Percentiles rank a stretch among this genome's conserved stretches.
phyloP scores from a whole-genome alignment of 2,329 filamentous ascomycete genomes.

The Colletotrichum spinosum region DNA sequence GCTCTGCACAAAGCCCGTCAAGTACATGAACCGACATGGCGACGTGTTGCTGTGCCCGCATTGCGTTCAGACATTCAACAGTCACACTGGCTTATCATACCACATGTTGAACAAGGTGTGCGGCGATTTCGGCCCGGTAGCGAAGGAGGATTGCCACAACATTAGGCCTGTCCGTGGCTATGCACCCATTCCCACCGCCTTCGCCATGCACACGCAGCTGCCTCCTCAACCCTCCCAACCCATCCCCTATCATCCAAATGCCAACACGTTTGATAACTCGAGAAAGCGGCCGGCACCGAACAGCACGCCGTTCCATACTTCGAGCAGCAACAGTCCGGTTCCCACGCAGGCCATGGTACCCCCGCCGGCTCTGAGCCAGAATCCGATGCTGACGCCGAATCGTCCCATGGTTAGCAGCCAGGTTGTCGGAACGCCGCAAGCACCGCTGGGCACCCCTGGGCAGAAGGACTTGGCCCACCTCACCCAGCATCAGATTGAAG shows the following conservation, averaged over 20 bases:
- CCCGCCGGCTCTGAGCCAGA: background rate
- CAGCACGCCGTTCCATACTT: background rate
- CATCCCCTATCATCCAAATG: too few relatives aligned
- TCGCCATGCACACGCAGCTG: background rate
- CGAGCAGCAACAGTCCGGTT: constrained; percentile 10
- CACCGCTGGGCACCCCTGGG: constrained; percentile 17
- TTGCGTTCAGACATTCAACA: constrained; percentile 60
- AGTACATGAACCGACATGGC: constrained; percentile 37
- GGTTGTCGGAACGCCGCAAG: background rate
- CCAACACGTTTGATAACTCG: too few relatives aligned
- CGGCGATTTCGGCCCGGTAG: constrained; percentile 49
- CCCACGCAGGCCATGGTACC: background rate
- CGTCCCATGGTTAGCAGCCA: background rate
- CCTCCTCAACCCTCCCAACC: constrained; percentile 1
- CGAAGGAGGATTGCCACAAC: background rate
- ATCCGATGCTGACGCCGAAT: background rate
- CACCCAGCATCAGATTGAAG: constrained; percentile 14
- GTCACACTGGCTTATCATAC: constrained; percentile 55
- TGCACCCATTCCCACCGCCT: too few relatives aligned
- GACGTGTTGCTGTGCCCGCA: constrained; percentile 49
- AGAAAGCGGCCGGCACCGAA: constrained; percentile 6
- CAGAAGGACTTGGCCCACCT: constrained; percentile 29
- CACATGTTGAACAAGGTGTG: constrained; percentile 60
- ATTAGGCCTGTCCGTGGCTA: background rate
- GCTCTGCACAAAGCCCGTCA: constrained; percentile 45